A percentile compares a stretch with the other conserved stretches of the same genome.
These are phyloP conservation scores for Penicillium paneum DNA, from an alignment of 2,329 filamentous ascomycete genomes.

Conservation along the genomic window DNA sequence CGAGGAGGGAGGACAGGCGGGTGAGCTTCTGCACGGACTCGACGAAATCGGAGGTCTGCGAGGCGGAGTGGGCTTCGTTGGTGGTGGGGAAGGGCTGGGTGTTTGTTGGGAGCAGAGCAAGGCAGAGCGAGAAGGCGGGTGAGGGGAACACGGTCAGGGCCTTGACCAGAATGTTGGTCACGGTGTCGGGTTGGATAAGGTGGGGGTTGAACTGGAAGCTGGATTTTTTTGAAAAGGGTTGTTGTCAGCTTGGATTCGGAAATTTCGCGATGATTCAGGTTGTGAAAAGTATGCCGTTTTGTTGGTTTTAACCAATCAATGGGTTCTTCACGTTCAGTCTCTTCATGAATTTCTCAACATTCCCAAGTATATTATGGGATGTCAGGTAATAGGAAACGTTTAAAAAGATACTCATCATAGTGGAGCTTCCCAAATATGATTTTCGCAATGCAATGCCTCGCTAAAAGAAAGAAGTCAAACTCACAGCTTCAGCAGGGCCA, in stretches of 20 bases:
- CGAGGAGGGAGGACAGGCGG: slow-evolving; percentile 78
- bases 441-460: background rate
- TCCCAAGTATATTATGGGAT: slow-evolving; percentile 45
- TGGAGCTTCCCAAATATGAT: slow-evolving; percentile 4
- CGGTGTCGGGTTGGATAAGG: slow-evolving; percentile 92
- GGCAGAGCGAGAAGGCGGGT: slow-evolving; percentile 87
- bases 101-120: slow-evolving; percentile 88
- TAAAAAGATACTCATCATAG: slow-evolving; percentile 69
- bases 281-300: slow-evolving; percentile 2
- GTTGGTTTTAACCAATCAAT: slow-evolving; percentile 13
- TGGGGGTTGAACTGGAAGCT: slow-evolving; percentile 99
- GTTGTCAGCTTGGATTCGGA: slow-evolving; percentile 9
- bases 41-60: slow-evolving; percentile 56
- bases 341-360: slow-evolving; percentile 67
- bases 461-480: slow-evolving; percentile 21
- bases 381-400: slow-evolving; percentile 99
- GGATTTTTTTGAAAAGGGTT: slow-evolving; percentile 5
- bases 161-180: slow-evolving; percentile 99
- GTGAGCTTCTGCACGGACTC: slow-evolving; percentile 90
- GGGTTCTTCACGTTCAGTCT: slow-evolving; percentile 59
- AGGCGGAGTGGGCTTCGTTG: slow-evolving; percentile 40
- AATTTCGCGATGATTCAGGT: background rate
- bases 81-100: slow-evolving; percentile 62
- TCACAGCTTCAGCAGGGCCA: slow-evolving; percentile 95
- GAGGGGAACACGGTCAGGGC: slow-evolving; percentile 95